Percentiles rank a stretch among this genome's conserved stretches.
Conservation (phyloP, 805 yeast species). For the Suhomyces emberorum region DNA sequence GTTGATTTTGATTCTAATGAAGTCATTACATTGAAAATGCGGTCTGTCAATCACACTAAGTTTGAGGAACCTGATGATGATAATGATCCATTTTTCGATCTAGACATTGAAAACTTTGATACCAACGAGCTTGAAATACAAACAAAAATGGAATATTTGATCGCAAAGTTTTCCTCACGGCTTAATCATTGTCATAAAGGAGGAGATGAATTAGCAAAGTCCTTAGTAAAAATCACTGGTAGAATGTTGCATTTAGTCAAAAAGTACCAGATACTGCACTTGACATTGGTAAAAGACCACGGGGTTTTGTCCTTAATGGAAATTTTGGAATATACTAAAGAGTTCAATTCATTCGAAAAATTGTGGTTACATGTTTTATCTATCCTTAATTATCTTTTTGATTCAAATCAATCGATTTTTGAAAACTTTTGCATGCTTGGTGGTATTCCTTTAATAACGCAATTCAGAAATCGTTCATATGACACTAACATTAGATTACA, state of each 20-base stretch:
- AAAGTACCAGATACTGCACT: conserved; percentile 40
- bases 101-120: conserved; percentile 38
- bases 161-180: conserved; percentile 29
- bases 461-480: conserved; percentile 30
- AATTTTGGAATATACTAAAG: conserved; percentile 28
- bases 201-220: conserved; percentile 26
- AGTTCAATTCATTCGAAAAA: conserved; percentile 28
- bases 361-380: conserved; percentile 38
- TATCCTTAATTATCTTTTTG: conserved; percentile 34
- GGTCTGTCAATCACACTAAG: neutral
- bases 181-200: conserved; percentile 29
- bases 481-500: conserved; percentile 32
- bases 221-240: conserved; percentile 35
- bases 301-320: conserved; percentile 39
- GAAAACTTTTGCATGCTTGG: conserved; percentile 43
- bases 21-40: neutral
- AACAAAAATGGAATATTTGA: conserved; percentile 36
- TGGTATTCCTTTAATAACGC: conserved; percentile 41
- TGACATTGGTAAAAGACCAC: conserved; percentile 38
- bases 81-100: conserved; percentile 36
- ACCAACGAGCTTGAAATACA: conserved; percentile 41
- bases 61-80: conserved; percentile 17
- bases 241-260: conserved; percentile 36
- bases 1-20: conserved; percentile 14
- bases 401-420: conserved; percentile 25